Conservation (phyloP, 2,329 filamentous ascomycete species). For the Pyrenophora tritici-repentis region DNA sequence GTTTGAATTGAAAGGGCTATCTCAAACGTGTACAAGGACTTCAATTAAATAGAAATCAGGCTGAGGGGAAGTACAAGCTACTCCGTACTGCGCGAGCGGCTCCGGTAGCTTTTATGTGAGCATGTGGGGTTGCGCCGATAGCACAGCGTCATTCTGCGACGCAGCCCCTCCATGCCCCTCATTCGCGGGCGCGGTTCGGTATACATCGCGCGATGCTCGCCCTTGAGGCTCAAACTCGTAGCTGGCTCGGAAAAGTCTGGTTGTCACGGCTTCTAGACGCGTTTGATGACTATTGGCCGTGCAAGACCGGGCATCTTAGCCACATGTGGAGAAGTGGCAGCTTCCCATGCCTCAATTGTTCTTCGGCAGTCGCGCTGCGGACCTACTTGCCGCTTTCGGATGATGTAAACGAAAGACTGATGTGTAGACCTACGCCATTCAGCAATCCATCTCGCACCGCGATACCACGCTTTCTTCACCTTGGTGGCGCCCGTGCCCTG, state of each 20-base stretch:
- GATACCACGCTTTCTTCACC: background rate
- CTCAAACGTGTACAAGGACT: constrained; percentile 8
- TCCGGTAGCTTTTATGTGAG: constrained; percentile 30
- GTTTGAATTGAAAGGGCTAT: constrained; percentile 20
- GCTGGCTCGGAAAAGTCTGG: constrained; percentile 20
- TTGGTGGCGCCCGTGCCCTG: background rate
- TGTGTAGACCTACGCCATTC: constrained; percentile 10
- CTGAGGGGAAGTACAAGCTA: constrained; percentile 19
- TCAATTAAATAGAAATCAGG: constrained; percentile 9
- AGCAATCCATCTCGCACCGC: constrained; percentile 2
- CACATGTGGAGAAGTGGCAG: constrained; percentile 18
- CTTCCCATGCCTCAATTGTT: background rate
- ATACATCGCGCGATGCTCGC: constrained; percentile 32
- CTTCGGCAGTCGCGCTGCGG: constrained; percentile 16
- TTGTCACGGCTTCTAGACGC: constrained; percentile 5
- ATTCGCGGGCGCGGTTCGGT: constrained; percentile 29
- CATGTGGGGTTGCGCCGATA: constrained; percentile 26
- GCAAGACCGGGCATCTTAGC: constrained; percentile 24
- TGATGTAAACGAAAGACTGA: constrained; percentile 11
- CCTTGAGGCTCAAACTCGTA: constrained; percentile 34
- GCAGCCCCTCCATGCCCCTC: constrained; percentile 36
- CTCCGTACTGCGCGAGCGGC: constrained; percentile 23
- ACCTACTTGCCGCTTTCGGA: constrained; percentile 26
- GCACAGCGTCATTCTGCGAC: constrained; percentile 19
- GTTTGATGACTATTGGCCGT: constrained; percentile 16